phyloP scores from a whole-genome alignment of 2,329 filamentous ascomycete genomes.

The Paracorniculantispora psalliotae region DNA sequence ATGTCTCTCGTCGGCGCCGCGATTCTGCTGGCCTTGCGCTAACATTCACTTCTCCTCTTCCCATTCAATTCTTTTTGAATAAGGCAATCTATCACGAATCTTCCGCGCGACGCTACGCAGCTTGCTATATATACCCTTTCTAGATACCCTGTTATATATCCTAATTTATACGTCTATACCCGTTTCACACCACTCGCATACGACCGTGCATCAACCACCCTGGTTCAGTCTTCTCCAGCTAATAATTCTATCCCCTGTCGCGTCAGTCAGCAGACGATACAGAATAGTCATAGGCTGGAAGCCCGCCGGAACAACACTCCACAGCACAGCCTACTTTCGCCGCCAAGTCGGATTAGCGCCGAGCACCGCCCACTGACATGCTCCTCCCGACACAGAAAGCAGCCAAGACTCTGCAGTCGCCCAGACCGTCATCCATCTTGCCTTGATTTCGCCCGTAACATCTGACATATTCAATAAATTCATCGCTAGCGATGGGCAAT shows the following conservation, averaged over 20 bases:
- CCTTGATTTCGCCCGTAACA: too few relatives aligned
- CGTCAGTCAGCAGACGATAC: background rate
- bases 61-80: background rate
- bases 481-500: too few relatives aligned
- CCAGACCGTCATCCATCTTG: too few relatives aligned
- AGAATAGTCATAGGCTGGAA: background rate
- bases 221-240: too few relatives aligned
- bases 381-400: too few relatives aligned
- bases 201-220: background rate
- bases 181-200: background rate
- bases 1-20: background rate
- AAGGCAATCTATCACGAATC: background rate
- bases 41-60: background rate
- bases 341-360: slow-evolving; percentile 6
- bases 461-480: too few relatives aligned
- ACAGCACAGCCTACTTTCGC: background rate
- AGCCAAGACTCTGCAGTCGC: too few relatives aligned
- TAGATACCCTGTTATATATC: slow-evolving; percentile 11
- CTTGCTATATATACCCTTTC: background rate
- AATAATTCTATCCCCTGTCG: background rate
- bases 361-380: background rate
- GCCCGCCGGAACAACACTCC: background rate
- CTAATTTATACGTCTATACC: background rate
- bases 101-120: background rate
- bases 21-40: background rate